Base-by-base conservation (phyloP, 2,329 filamentous ascomycete genomes). In the Pseudomassariella vexata region DNA sequence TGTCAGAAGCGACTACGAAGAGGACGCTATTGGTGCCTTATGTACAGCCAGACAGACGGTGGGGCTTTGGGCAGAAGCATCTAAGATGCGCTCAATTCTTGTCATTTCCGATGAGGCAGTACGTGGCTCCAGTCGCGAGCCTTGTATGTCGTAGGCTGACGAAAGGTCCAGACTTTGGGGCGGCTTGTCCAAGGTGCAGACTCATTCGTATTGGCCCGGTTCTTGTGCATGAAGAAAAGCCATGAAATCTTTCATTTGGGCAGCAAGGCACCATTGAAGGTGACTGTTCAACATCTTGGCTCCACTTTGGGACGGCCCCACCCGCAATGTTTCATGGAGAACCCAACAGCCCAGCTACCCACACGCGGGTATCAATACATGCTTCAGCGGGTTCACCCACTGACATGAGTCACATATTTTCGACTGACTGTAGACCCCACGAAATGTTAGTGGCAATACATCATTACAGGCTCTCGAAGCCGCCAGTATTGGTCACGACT, bases 71-170 rank as follows among this genome's bases (percentile, higher is more conserved):
- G 52, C 52, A 56, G 45, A 39, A 53, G 51, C 44, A 42, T 37
- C 33, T 29, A 37, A 38, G 39, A 34, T 28, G 24, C 36, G 34
- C 21, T 34, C 30, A 35, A 12, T 27, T 37, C 28, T 41, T 45
- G n/a, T n/a, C n/a, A n/a, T n/a, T n/a, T n/a, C n/a, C n/a, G n/a
- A n/a, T 39, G 34, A 29, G 38, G 37, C 44, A 38, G 52, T 52
- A 61, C 58, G 58, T 63, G 59, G 59, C 56, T 53, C 57, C 56
- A 60, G 40, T 57, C 43, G 41, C 43, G 41, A 39, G 33, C 35
- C 40, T 39, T 34, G 40, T 44, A 19, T 16, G 30, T 37, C 32
- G 22, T 24, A 20, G 31, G 36, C 25, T 43, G 44, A 41, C 35
- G 26, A 39, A 41, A 34, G 33, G 30, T 30, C 11, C 19, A 14